A percentile compares a stretch with the other conserved stretches of the same genome.
phyloP scores from a whole-genome alignment of 2,329 filamentous ascomycete species.

The Trichoderma koningiopsis region DNA sequence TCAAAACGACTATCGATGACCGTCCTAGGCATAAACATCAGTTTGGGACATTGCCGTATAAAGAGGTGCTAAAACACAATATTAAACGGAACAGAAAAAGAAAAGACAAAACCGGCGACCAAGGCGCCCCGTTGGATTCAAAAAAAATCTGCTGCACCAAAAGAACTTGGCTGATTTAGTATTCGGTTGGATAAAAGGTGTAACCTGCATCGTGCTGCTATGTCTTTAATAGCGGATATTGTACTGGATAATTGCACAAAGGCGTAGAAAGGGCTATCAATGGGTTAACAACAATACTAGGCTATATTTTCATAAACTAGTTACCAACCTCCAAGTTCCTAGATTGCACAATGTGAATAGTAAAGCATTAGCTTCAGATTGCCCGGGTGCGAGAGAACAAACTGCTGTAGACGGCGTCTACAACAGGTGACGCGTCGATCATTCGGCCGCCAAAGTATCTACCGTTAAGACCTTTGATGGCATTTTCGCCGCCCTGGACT shows the following conservation, averaged over 20 bases:
- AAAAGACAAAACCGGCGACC: slow-evolving; percentile 14
- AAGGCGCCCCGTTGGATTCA: slow-evolving; percentile 23
- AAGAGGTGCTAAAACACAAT: slow-evolving; percentile 22
- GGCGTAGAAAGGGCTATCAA: slow-evolving; percentile 4
- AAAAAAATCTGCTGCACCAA: slow-evolving; percentile 26
- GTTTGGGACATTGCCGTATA: slow-evolving; percentile 23
- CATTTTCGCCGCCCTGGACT: slow-evolving; percentile 92
- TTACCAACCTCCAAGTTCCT: slow-evolving; percentile 50
- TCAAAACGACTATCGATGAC: slow-evolving; percentile 23
- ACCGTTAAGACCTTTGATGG: slow-evolving; percentile 96
- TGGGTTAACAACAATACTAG: background rate
- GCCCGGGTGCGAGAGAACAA: slow-evolving; percentile 86
- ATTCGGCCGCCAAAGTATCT: slow-evolving; percentile 91
- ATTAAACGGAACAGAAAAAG: background rate
- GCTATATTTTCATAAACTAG: background rate
- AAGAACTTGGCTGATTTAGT: slow-evolving; percentile 24
- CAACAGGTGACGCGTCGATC: slow-evolving; percentile 93
- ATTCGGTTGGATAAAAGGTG: slow-evolving; percentile 13
- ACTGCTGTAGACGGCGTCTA: slow-evolving; percentile 98
- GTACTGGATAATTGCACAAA: slow-evolving; percentile 13
- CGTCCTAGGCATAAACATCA: slow-evolving; percentile 27
- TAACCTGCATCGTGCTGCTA: slow-evolving; percentile 16
- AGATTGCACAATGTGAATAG: slow-evolving; percentile 47
- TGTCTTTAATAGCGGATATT: slow-evolving; percentile 16
- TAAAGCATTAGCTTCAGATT: slow-evolving; percentile 67